A percentile compares a stretch with the other conserved stretches of the same genome.
phyloP scores from a whole-genome alignment of 148 eudicot genomes.

The Rhododendron simsii region DNA sequence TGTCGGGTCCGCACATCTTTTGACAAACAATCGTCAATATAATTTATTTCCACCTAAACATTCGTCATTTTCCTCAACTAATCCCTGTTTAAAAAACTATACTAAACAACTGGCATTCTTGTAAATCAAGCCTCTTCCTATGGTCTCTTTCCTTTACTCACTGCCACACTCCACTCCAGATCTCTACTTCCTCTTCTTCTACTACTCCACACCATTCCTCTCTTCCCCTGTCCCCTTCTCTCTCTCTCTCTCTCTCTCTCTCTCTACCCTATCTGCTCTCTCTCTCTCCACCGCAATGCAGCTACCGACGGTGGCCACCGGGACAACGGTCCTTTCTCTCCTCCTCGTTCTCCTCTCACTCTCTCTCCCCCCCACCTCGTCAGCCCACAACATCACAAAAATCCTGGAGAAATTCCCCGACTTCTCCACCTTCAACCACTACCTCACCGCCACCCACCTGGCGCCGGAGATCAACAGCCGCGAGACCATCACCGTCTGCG shows the following conservation, averaged over 20 bases:
- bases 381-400: conserved; percentile 75
- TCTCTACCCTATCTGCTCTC: neutral
- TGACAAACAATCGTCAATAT: too few species aligned
- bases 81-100: too few species aligned
- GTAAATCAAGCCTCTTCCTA: neutral
- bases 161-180: neutral
- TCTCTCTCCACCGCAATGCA: conserved; percentile 28
- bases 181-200: neutral
- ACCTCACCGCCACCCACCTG: conserved; percentile 81
- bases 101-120: neutral
- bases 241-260: neutral
- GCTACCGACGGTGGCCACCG: conserved; percentile 28
- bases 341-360: conserved; percentile 1
- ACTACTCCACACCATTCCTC: neutral
- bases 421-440: conserved; percentile 85
- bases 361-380: neutral
- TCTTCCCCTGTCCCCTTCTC: neutral
- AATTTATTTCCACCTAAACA: too few species aligned
- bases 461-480: conserved; percentile 81
- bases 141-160: neutral
- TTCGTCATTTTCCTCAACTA: too few species aligned
- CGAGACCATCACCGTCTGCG: conserved; percentile 80
- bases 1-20: too few species aligned
- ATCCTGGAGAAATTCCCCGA: conserved; percentile 59
- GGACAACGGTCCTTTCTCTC: conserved; percentile 17